A percentile compares a stretch with the other conserved stretches of the same genome.
Conservation (phyloP, 805 yeast genomes). For the Jamesozyma piceae region DNA sequence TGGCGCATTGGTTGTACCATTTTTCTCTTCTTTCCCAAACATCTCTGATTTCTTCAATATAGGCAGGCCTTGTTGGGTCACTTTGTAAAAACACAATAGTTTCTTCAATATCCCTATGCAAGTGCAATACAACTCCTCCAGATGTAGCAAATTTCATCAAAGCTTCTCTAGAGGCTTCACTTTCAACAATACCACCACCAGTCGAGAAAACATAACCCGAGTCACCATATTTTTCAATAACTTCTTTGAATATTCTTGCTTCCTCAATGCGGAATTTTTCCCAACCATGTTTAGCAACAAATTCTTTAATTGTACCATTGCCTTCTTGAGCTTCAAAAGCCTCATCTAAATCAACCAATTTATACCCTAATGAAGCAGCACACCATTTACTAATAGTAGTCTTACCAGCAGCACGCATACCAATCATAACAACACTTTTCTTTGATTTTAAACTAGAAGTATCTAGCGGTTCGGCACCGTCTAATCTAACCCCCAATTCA, state of each 20-base stretch:
- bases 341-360: constrained; percentile 66
- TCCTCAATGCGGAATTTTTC: constrained; percentile 73
- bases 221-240: constrained; percentile 30
- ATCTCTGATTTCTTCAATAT: constrained; percentile 61
- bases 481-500: constrained; percentile 51
- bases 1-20: constrained; percentile 75
- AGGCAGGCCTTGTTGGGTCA: constrained; percentile 86
- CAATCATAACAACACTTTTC: constrained; percentile 65
- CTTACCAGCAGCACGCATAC: constrained; percentile 98
- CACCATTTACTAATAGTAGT: constrained; percentile 77
- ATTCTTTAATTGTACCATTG: constrained; percentile 45
- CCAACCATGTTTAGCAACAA: constrained; percentile 69
- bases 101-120: constrained; percentile 79
- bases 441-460: constrained; percentile 6
- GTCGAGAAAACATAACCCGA: constrained; percentile 70
- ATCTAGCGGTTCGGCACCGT: constrained; percentile 56
- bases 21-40: constrained; percentile 79
- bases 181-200: constrained; percentile 95
- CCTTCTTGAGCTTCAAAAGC: constrained; percentile 47
- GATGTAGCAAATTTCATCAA: constrained; percentile 44
- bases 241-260: constrained; percentile 42
- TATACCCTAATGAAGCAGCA: constrained; percentile 57
- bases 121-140: constrained; percentile 79
- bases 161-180: constrained; percentile 50
- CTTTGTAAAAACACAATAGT: constrained; percentile 63